These are phyloP conservation scores for Phialophora chinensis DNA, from an alignment of 2,329 filamentous ascomycete species.

Conservation along the genomic window DNA sequence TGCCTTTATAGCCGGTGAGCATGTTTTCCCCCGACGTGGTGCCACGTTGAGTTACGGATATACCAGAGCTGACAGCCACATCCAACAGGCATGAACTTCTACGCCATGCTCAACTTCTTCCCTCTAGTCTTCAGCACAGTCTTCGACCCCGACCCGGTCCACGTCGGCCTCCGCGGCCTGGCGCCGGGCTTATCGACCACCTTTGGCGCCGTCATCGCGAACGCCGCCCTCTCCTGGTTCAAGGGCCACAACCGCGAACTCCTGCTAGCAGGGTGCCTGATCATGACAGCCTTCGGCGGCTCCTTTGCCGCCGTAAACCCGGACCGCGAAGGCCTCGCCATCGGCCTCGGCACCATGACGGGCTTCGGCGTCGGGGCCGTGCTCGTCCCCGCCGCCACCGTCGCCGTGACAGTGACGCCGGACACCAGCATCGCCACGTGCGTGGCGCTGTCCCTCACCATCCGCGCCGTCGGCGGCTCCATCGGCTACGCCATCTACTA, in stretches of 20 bases:
- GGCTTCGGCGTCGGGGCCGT: conserved; percentile 71
- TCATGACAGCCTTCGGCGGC: conserved; percentile 45
- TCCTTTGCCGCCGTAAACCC: conserved; percentile 57
- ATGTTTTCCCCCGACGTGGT: neutral
- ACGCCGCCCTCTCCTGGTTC: conserved; percentile 31
- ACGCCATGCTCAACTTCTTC: conserved; percentile 35
- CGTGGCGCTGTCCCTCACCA: conserved; percentile 69
- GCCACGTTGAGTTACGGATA: neutral
- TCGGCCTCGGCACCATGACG: conserved; percentile 65
- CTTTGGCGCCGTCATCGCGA: conserved; percentile 31
- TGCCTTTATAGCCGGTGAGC: conserved; percentile 29
- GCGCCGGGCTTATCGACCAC: conserved; percentile 31
- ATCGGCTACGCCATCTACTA: conserved; percentile 68
- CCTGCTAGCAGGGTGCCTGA: conserved; percentile 20
- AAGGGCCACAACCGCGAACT: conserved; percentile 32
- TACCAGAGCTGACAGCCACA: neutral
- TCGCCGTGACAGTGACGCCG: conserved; percentile 47
- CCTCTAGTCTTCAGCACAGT: conserved; percentile 28
- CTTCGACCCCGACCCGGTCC: conserved; percentile 32
- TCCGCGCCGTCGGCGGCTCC: conserved; percentile 70
- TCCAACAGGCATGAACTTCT: conserved; percentile 35
- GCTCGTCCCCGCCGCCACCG: conserved; percentile 34
- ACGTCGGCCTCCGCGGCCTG: conserved; percentile 32
- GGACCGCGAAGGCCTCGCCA: conserved; percentile 61
- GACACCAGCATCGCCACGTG: conserved; percentile 72